These are phyloP conservation scores for Arabidopsis hybrid DNA, from an alignment of 441 rosid genomes.

Conservation along the genomic window DNA sequence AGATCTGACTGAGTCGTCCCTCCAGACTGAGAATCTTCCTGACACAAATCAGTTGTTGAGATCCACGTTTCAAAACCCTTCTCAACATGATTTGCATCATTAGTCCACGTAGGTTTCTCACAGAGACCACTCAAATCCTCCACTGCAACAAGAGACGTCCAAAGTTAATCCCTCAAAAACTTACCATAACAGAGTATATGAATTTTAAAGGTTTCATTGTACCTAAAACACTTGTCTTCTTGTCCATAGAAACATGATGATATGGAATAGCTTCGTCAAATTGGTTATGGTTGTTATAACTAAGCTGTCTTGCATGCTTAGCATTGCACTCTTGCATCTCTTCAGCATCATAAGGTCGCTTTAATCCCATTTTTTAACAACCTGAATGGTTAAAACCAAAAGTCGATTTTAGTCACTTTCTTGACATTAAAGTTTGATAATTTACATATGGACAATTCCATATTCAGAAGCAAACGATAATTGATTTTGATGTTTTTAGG, in stretches of 20 bases:
- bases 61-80: constrained; percentile 44
- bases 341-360: constrained; percentile 64
- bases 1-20: constrained; percentile 40
- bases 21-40: constrained; percentile 49
- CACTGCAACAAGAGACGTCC: constrained; percentile 42
- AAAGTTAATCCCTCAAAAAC: constrained; percentile 2
- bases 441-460: constrained; percentile 4
- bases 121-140: constrained; percentile 42
- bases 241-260: constrained; percentile 31
- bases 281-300: constrained; percentile 42
- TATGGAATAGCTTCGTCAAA: constrained; percentile 45
- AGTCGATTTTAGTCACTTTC: constrained; percentile 10
- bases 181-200: neutral
- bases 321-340: constrained; percentile 58
- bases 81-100: constrained; percentile 40
- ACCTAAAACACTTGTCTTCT: constrained; percentile 50
- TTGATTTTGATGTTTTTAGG: neutral
- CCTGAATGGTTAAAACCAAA: constrained; percentile 43
- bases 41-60: constrained; percentile 28
- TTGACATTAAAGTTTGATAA: constrained; percentile 1
- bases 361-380: constrained; percentile 57
- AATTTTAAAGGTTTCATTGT: neutral
- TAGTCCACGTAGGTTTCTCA: constrained; percentile 28
- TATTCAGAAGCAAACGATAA: neutral
- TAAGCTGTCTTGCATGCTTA: constrained; percentile 61